A percentile compares a stretch with the other conserved stretches of the same genome.
phyloP scores from a whole-genome alignment of 208 protist genomes.

The Crithidia expoeki region DNA sequence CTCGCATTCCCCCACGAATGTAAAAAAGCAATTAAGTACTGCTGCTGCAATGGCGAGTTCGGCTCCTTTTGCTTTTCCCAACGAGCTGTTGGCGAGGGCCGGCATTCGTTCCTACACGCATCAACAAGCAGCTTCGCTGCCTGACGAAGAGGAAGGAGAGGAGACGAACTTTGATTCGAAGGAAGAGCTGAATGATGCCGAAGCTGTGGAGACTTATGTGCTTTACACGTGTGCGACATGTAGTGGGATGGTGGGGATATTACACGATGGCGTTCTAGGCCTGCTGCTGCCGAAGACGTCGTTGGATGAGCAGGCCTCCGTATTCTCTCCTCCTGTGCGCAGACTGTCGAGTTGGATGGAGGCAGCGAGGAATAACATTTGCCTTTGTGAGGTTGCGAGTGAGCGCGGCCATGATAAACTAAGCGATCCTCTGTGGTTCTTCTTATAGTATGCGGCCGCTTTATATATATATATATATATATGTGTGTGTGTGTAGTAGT shows the following conservation, averaged over 20 bases:
- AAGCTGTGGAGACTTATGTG: slow-evolving; percentile 15
- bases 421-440: neutral
- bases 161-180: neutral
- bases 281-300: slow-evolving; percentile 56
- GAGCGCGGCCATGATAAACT: too few relatives aligned
- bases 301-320: slow-evolving; percentile 46
- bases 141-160: slow-evolving; percentile 7
- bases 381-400: too few relatives aligned
- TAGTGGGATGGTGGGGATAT: slow-evolving; percentile 56
- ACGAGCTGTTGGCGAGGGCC: neutral
- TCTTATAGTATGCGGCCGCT: too few relatives aligned
- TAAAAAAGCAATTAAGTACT: too few relatives aligned
- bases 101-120: slow-evolving; percentile 21
- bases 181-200: neutral
- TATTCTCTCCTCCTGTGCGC: slow-evolving; percentile 57
- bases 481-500: too few relatives aligned
- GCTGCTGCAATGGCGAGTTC: too few relatives aligned
- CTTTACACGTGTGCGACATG: slow-evolving; percentile 72
- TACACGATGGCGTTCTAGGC: slow-evolving; percentile 66
- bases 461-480: too few relatives aligned
- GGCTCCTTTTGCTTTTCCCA: neutral
- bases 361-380: neutral
- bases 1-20: neutral
- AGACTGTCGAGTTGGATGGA: slow-evolving; percentile 32
- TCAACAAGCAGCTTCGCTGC: neutral